Base-by-base conservation (phyloP, 2,329 filamentous ascomycete genomes). In the Fusarium tanahbumbuense region DNA sequence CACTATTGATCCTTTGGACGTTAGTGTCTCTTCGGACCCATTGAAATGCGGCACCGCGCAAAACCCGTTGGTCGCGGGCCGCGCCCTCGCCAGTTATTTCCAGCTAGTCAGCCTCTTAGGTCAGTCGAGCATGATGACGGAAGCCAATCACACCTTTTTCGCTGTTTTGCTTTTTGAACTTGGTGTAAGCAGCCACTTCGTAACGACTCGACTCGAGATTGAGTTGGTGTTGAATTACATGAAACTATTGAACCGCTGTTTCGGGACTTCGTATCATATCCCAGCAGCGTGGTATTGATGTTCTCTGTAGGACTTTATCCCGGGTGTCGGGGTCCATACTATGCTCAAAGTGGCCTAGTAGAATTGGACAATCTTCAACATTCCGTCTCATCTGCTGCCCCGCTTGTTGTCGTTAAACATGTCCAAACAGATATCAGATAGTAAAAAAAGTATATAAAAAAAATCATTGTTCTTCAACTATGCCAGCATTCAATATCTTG, bases 361-460 rank as follows among this genome's bases (percentile, higher is more conserved):
- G 0, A 0, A 1, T n/a, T 37, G 2, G 2, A n/a, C 1, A 6
- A 7, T 37, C 18, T n/a, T 18, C 3, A n/a, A 37, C 10, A 0
- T 18, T 37, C 32, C 32, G 5, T 37, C 16, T 18, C 10, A 37
- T 18, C 32, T 15, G 4, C 8, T 34, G 16, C 9, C 3, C 16
- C 34, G 1, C 5, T 37, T 37, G 16, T n/a, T 37, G 5, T n/a
- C 4, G 27, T 28, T 5, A 4, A 28, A 28, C 3, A 28, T 28
- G 11, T 28, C 11, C 10, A 12, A 28, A 28, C 11, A 12, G 11
- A 12, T 28, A 28, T 28, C 2, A 28, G 9, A 37, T 4, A 37
- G 5, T 6, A 34, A 34, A 10, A 27, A 3, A 34, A 9, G 9
- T n/a, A n/a, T n/a, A n/a, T 18, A 3, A 34, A 5, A 32, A 3